Evolutionary conservation across 805 yeast species (phyloP).

Genomic region (Monosporozyma servazzii): DNA sequence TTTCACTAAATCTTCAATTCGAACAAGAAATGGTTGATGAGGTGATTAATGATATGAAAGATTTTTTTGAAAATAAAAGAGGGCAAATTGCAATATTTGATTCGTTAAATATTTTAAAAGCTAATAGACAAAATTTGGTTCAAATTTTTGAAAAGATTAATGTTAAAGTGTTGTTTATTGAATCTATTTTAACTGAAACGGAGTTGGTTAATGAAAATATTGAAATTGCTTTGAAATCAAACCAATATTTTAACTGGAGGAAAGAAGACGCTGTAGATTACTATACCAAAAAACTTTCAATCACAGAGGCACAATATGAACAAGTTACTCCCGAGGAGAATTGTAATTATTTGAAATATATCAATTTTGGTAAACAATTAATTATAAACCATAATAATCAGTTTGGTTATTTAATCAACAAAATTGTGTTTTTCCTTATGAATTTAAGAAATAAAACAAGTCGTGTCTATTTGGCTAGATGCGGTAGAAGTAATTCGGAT

Average conservation of each 20-base stretch:
- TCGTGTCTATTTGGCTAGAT: slow-evolving; percentile 85
- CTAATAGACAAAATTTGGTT: slow-evolving; percentile 53
- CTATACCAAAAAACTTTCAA: slow-evolving; percentile 61
- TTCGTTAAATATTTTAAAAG: slow-evolving; percentile 78
- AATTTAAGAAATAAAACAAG: slow-evolving; percentile 83
- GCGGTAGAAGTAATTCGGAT: slow-evolving; percentile 42
- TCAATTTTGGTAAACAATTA: slow-evolving; percentile 86
- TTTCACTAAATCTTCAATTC: slow-evolving; percentile 39
- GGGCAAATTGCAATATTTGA: slow-evolving; percentile 97
- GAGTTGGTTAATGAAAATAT: slow-evolving; percentile 64
- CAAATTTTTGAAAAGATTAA: slow-evolving; percentile 44
- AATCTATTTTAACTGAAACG: slow-evolving; percentile 71
- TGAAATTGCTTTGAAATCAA: slow-evolving; percentile 75
- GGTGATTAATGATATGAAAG: slow-evolving; percentile 59
- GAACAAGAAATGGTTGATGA: slow-evolving; percentile 51
- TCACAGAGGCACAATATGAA: slow-evolving; percentile 62
- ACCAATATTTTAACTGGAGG: slow-evolving; percentile 76
- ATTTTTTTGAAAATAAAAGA: slow-evolving; percentile 60
- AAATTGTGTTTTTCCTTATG: slow-evolving; percentile 87
- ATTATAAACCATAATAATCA: slow-evolving; percentile 70
- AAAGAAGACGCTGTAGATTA: slow-evolving; percentile 66
- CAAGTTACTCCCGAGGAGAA: slow-evolving; percentile 51
- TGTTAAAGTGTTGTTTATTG: slow-evolving; percentile 79
- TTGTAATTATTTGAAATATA: slow-evolving; percentile 71
- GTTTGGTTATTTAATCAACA: slow-evolving; percentile 81